These are phyloP conservation scores for Nannochloropsis salina DNA, from an alignment of 108 stramenopile species.

Conservation along the genomic window DNA sequence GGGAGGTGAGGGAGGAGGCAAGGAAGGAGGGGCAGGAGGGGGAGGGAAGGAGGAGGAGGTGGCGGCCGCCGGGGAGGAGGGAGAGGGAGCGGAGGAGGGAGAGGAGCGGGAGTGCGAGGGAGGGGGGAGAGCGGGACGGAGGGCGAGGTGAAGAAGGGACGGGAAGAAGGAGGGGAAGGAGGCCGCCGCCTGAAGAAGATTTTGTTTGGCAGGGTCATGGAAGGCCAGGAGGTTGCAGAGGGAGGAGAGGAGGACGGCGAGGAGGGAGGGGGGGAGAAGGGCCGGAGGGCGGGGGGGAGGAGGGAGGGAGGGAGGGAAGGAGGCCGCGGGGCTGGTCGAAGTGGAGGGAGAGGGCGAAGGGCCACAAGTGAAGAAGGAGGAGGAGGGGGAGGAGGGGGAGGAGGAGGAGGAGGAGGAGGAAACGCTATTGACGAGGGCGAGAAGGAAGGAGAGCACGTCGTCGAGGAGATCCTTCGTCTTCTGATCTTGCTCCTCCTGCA, in stretches of 20 bases:
- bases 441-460: not conserved
- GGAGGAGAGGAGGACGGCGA: not conserved
- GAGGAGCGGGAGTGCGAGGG: not conserved
- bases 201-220: not conserved
- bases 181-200: not conserved
- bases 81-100: conserved; percentile 4
- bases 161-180: not conserved
- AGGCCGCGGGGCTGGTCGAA: not conserved
- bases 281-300: no score
- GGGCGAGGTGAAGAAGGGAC: not conserved
- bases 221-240: not conserved
- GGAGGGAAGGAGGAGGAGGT: not conserved
- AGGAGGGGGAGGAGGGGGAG: not conserved
- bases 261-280: not conserved
- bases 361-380: not conserved
- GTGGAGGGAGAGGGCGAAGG: conserved; percentile 7
- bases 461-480: not conserved
- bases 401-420: not conserved
- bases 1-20: conserved; percentile 11
- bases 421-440: not conserved
- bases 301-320: not conserved
- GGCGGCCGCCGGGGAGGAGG: not conserved
- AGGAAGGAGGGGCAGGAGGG: not conserved
- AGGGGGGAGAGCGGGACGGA: conserved; percentile 15
- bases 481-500: not conserved